Conservation (phyloP, 106 monocot genomes). For the Dioscorea alata region DNA sequence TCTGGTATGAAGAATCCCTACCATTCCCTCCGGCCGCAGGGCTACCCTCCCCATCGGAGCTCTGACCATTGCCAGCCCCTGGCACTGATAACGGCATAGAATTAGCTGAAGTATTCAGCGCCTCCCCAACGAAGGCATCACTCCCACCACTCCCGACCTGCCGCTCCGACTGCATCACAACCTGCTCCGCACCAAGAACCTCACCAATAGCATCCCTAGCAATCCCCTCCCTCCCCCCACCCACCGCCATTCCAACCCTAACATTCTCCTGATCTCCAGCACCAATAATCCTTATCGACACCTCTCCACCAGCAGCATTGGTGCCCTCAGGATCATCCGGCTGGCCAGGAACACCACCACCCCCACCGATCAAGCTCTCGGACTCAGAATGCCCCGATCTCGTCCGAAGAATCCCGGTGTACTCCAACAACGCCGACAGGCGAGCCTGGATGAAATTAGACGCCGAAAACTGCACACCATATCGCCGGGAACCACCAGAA, state of each 20-base stretch:
- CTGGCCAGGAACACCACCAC: background rate
- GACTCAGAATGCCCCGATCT: constrained; percentile 23
- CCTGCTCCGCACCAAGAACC: constrained; percentile 16
- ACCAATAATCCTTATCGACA: constrained; percentile 77
- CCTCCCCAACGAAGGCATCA: constrained; percentile 3
- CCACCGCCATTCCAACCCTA: constrained; percentile 9
- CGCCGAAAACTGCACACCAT: constrained; percentile 50
- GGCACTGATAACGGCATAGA: constrained; percentile 7
- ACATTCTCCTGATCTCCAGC: constrained; percentile 36
- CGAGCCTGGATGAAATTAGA: constrained; percentile 71
- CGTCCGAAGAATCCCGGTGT: constrained; percentile 58
- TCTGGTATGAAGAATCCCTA: constrained; percentile 64
- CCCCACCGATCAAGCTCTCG: constrained; percentile 23
- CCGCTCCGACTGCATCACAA: constrained; percentile 4
- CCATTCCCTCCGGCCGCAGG: constrained; percentile 20
- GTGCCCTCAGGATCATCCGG: constrained; percentile 11
- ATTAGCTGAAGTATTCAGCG: constrained; percentile 8
- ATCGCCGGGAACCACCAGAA: constrained; percentile 29
- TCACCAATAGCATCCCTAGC: constrained; percentile 11
- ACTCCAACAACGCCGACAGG: constrained; percentile 65
- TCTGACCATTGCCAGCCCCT: constrained; percentile 5
- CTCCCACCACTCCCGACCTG: constrained; percentile 14
- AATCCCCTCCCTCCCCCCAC: constrained; percentile 13
- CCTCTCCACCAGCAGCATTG: constrained; percentile 38
- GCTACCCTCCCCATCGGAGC: constrained; percentile 24